Base-by-base conservation (phyloP, 768 basidiomycete genomes). In the Coprinopsis strossmayeri region DNA sequence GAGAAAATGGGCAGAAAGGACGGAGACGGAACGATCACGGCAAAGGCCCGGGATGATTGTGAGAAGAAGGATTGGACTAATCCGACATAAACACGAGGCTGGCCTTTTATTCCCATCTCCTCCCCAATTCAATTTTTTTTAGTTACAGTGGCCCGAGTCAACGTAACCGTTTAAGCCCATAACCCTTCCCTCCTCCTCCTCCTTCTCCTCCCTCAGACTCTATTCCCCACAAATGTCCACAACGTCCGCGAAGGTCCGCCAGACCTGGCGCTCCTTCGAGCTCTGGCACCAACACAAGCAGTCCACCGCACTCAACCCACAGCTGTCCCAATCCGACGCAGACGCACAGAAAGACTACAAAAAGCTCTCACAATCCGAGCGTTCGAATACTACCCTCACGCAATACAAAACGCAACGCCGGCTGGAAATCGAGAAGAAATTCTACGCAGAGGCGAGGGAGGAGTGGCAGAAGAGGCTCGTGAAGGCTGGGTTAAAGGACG, bases 401-500 rank as follows among this genome's bases (percentile, higher is more conserved):
- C n/a, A 7, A 23, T 45, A 9, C 43, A 45, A 45, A 27, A 32
- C 25, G 4, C 12, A 45, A 12, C 12, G 28, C 15, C 25, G 43
- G 30, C 10, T 5, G 20, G 49, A 43, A 7, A 34, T 67, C 5
- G 65, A 64, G 46, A 64, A 66, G 38, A 57, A 61, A 1, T 59
- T 70, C 48, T 66, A 64, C 39, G 54, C 57, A 7, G 56, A 60
- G 26, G 63, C 69, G 24, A 62, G 70, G 42, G 59, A 60, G 35
- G 68, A 73, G 53, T 77, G 76, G 76, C 66, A 72, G 38, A 51
- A 55, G 13, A 56, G 65, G 46, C 60, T 76, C 34, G 39, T 53
- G 9, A 51, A 53, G 7, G 65, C 61, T 7, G 61, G 66, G 15
- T 64, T 77, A 46, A 53, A 56, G 37, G 64, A 65, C 53, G 69